Evolutionary conservation across 805 yeast species (phyloP).

Genomic region (Candida michaelii): DNA sequence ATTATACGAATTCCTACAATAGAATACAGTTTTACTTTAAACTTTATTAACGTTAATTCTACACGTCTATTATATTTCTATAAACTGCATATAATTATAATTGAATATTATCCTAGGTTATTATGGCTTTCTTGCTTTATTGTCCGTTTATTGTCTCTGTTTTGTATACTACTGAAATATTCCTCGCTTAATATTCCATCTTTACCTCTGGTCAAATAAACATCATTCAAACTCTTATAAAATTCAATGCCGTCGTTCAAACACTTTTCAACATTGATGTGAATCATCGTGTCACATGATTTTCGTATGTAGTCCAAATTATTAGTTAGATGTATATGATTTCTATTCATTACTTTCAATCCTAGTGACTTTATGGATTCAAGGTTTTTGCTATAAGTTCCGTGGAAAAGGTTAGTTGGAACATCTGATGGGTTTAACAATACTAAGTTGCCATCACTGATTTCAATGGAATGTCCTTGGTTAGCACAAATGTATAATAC

Average conservation of each 20-base stretch:
- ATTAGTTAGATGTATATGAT: conserved; percentile 86
- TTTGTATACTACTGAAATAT: background rate
- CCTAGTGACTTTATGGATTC: conserved; percentile 51
- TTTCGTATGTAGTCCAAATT: conserved; percentile 70
- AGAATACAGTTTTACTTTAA: too few relatives aligned
- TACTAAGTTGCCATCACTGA: conserved; percentile 43
- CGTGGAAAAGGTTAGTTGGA: conserved; percentile 69
- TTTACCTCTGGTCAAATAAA: conserved; percentile 25
- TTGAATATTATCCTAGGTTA: too few relatives aligned
- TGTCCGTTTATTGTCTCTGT: too few relatives aligned
- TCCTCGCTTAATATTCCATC: conserved; percentile 9
- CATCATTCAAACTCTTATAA: conserved; percentile 70
- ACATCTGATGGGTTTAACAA: conserved; percentile 29
- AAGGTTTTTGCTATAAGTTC: conserved; percentile 60
- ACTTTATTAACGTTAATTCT: too few relatives aligned
- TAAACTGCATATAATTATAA: too few relatives aligned
- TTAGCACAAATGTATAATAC: conserved; percentile 66
- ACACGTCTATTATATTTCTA: too few relatives aligned
- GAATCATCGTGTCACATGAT: conserved; percentile 58
- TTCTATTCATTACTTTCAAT: conserved; percentile 66
- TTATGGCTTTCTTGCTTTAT: too few relatives aligned
- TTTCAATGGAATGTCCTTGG: conserved; percentile 80
- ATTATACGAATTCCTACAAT: too few relatives aligned
- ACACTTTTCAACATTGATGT: conserved; percentile 55
- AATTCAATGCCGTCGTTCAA: conserved; percentile 46